Percentiles rank a stretch among this genome's conserved stretches.
These are phyloP conservation scores for Skeletonema costatum DNA, from an alignment of 108 stramenopile genomes.

Conservation along the genomic window DNA sequence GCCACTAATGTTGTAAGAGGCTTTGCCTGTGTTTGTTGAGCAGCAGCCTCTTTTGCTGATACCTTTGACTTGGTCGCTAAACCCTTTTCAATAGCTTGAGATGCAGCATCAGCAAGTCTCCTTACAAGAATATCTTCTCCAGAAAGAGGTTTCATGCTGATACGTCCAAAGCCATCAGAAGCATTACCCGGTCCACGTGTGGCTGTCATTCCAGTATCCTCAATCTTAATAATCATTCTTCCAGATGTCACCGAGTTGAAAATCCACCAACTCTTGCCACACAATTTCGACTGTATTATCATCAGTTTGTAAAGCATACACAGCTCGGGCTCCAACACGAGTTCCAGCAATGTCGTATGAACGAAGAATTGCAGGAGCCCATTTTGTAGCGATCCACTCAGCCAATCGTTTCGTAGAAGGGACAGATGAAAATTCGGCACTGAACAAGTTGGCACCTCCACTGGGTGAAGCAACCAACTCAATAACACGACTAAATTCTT, in stretches of 20 bases:
- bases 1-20: constrained; percentile 27
- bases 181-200: constrained; percentile 70
- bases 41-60: background rate
- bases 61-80: constrained; percentile 67
- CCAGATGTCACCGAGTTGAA: constrained; percentile 69
- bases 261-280: constrained; percentile 80
- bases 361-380: constrained; percentile 81
- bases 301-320: constrained; percentile 53
- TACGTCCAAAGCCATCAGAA: constrained; percentile 58
- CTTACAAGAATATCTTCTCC: constrained; percentile 81
- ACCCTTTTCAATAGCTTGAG: constrained; percentile 86
- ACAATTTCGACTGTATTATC: constrained; percentile 63
- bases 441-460: constrained; percentile 55
- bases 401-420: constrained; percentile 65
- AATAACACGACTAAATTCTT: constrained; percentile 62
- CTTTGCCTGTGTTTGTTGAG: constrained; percentile 6
- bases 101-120: constrained; percentile 72
- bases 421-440: constrained; percentile 59
- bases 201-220: constrained; percentile 56
- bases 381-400: constrained; percentile 84
- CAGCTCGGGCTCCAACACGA: constrained; percentile 74
- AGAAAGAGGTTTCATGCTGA: constrained; percentile 60
- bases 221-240: constrained; percentile 65
- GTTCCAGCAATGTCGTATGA: constrained; percentile 86
- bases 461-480: constrained; percentile 18